These are phyloP conservation scores for Sanchytrium tribonematis DNA, from an alignment of 371 early-diverging fungal genomes.

Conservation along the genomic window DNA sequence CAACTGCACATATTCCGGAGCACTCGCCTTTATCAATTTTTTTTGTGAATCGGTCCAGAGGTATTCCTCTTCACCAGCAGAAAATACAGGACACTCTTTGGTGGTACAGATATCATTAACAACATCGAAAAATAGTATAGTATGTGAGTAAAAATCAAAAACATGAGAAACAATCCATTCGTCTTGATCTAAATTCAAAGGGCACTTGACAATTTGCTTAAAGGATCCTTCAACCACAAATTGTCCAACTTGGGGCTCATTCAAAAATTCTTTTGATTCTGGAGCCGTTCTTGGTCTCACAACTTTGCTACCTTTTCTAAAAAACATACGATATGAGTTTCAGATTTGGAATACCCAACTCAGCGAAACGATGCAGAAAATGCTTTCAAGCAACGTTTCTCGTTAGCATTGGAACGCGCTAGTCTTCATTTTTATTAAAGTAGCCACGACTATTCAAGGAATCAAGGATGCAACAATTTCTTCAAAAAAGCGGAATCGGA, in stretches of 20 bases:
- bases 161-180: not conserved
- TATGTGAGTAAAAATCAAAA: conserved; percentile 1
- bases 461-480: no score
- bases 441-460: no score
- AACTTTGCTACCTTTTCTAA: not conserved
- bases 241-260: not conserved
- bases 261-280: not conserved
- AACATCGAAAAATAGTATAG: not conserved
- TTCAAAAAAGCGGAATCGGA: no score
- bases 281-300: not conserved
- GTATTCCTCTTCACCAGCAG: not conserved
- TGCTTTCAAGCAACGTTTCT: no score
- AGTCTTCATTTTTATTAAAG: no score
- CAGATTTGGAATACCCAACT: no score
- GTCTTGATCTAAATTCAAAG: not conserved
- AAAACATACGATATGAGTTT: no score
- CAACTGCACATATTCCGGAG: conserved; percentile 50
- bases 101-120: not conserved
- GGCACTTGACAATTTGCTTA: not conserved
- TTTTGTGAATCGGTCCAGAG: conserved; percentile 8
- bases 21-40: conserved; percentile 46
- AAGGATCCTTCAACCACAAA: not conserved
- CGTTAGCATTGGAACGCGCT: no score
- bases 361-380: no score
- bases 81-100: not conserved